Base-by-base conservation (phyloP, 371 early-diverging fungal species). In the Basidiobolus meristosporus region DNA sequence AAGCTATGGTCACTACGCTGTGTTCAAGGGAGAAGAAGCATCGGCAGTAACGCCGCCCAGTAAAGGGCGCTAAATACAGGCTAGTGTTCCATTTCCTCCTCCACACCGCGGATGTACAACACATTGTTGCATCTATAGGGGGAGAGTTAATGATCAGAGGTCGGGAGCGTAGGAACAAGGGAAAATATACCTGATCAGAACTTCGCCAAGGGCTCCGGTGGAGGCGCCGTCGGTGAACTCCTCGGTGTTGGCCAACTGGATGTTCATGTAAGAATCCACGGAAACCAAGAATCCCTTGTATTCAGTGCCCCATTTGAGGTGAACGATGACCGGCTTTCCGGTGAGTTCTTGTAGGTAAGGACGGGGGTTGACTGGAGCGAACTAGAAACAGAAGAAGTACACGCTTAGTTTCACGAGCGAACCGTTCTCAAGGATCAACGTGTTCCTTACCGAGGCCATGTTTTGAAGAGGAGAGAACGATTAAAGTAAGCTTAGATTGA, bases 271-370 rank as follows among this genome's bases (percentile, higher is more conserved):
- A 29, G 83, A 82, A 61, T 98, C 96, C 3, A 89, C 79, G 4
- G 91, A 84, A 26, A 72, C 67, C 43, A 98, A 67, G 48, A 73
- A 68, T 2, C 95, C 98, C 53, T 88, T 85, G 74, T 98, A 98
- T 57, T 93, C 93, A 62, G 81, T 77, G 43, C 93, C 95, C 95
- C 96, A 98, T 70, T 98, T 98, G 51, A 95, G 67, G 61, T 82
- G 83, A 46, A 88, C 84, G 42, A 87, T 59, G 2, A 95, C 77
- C 19, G 89, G 73, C 53, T 91, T 85, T 38, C 92, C 93, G 20
- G 85, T 87, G 30, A 90, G 70, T 37, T 80, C 82, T 47, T 77
- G 83, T 38, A 98, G 69, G 57, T 90, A 96, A 9, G 96, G 98
- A 57, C 84, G 88, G 36, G 98, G 98, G 62, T 98, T 98, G 40